Percentiles rank a stretch among this genome's conserved stretches.
Conservation (phyloP, 768 basidiomycete species). For the Boletus tylopilopsis region DNA sequence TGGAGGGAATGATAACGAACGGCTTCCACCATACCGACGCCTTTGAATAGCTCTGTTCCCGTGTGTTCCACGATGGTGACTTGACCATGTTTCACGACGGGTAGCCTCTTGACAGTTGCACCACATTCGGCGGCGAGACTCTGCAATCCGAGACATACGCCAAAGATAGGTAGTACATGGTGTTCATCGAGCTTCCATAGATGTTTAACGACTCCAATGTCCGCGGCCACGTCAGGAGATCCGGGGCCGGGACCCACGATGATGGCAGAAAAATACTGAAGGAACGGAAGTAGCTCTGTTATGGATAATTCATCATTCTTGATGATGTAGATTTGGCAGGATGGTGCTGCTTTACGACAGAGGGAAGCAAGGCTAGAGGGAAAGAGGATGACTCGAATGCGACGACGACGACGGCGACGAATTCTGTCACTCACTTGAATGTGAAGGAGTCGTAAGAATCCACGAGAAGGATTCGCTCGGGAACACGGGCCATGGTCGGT, state of each 20-base stretch:
- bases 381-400: constrained; percentile 2
- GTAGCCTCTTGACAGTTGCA: constrained; percentile 53
- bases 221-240: constrained; percentile 57
- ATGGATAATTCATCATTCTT: constrained; percentile 63
- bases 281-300: constrained; percentile 46
- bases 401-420: neutral
- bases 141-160: constrained; percentile 81
- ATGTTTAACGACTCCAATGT: constrained; percentile 66
- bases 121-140: constrained; percentile 67
- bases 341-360: constrained; percentile 59
- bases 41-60: constrained; percentile 58
- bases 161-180: constrained; percentile 66
- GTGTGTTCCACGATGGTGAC: constrained; percentile 60
- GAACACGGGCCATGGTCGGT: constrained; percentile 23
- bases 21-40: constrained; percentile 48
- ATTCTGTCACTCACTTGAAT: constrained; percentile 60
- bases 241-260: constrained; percentile 81
- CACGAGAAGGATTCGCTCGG: constrained; percentile 60
- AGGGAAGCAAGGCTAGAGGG: constrained; percentile 63
- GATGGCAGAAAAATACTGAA: constrained; percentile 62
- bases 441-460: constrained; percentile 90
- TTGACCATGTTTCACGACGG: constrained; percentile 77
- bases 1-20: constrained; percentile 83
- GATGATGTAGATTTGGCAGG: constrained; percentile 62
- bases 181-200: constrained; percentile 61